These are phyloP conservation scores for Pseudotsuga menziesii DNA, from an alignment of 75 land plant species.

Conservation along the genomic window DNA sequence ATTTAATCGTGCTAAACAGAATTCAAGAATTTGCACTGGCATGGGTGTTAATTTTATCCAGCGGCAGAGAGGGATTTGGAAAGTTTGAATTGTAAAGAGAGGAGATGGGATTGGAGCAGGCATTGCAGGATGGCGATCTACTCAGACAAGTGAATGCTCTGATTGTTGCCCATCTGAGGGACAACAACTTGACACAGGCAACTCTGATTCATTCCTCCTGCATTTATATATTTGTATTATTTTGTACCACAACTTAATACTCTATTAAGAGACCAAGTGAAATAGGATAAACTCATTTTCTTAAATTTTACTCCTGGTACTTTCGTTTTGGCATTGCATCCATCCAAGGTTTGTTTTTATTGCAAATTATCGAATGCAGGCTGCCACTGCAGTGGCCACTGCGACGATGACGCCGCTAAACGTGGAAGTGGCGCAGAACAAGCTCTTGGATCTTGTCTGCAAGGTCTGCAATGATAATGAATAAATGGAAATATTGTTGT, in stretches of 20 bases:
- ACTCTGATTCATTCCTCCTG: not conserved
- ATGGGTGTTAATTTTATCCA: no score
- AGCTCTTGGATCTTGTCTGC: constrained; percentile 65
- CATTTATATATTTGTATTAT: not conserved
- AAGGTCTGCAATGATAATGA: constrained; percentile 40
- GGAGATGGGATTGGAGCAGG: constrained; percentile 47
- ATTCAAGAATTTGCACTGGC: no score
- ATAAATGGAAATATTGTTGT: constrained; percentile 1
- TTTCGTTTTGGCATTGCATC: not conserved
- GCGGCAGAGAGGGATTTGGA: no score
- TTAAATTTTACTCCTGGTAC: not conserved
- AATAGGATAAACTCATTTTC: no score
- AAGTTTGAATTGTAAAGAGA: no score
- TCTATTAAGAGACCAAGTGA: no score
- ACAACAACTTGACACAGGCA: constrained; percentile 69
- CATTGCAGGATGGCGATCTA: constrained; percentile 62
- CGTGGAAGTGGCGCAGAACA: constrained; percentile 61
- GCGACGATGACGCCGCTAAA: constrained; percentile 85
- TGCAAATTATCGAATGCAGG: constrained; percentile 29
- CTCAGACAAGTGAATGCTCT: constrained; percentile 76
- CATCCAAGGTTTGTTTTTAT: not conserved
- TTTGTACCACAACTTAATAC: no score
- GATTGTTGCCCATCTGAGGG: constrained; percentile 82
- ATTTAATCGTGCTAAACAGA: no score
- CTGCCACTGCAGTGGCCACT: constrained; percentile 73